Evolutionary conservation across 805 yeast species (phyloP).

Genomic region (Clavispora fructus): DNA sequence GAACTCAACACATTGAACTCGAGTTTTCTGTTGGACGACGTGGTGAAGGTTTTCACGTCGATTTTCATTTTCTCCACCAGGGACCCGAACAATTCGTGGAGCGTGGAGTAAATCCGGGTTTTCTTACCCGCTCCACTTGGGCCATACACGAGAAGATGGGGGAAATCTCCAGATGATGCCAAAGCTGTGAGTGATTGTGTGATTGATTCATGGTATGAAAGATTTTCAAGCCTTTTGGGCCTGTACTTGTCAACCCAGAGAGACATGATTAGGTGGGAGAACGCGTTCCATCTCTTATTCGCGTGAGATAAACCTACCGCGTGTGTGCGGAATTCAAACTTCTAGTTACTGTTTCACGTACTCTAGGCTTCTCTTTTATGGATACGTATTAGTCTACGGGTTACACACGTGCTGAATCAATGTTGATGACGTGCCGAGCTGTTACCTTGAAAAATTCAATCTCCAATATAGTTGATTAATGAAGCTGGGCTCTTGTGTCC

Average conservation of each 20-base stretch:
- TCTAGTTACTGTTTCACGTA: too few species aligned
- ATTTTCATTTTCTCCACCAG: conserved; percentile 77
- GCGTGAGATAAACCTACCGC: neutral
- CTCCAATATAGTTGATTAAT: too few species aligned
- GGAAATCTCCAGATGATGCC: conserved; percentile 74
- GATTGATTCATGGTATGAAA: conserved; percentile 64
- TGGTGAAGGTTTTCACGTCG: conserved; percentile 79
- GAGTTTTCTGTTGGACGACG: conserved; percentile 68
- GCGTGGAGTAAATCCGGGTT: conserved; percentile 78
- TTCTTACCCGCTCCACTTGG: conserved; percentile 98
- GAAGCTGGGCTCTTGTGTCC: too few species aligned
- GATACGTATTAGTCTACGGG: too few species aligned
- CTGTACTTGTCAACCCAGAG: conserved; percentile 96
- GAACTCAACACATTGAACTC: conserved; percentile 93
- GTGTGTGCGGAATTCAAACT: neutral
- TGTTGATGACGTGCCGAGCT: too few species aligned
- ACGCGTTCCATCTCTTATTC: neutral
- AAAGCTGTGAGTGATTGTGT: conserved; percentile 60
- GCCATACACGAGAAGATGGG: conserved; percentile 88
- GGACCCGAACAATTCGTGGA: conserved; percentile 76
- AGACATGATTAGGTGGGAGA: conserved; percentile 50
- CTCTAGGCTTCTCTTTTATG: too few species aligned
- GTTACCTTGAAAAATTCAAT: too few species aligned
- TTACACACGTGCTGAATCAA: too few species aligned
- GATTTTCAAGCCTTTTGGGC: conserved; percentile 59